Conservation (phyloP, 768 basidiomycete species). For the Lactifluus hygrophoroides region DNA sequence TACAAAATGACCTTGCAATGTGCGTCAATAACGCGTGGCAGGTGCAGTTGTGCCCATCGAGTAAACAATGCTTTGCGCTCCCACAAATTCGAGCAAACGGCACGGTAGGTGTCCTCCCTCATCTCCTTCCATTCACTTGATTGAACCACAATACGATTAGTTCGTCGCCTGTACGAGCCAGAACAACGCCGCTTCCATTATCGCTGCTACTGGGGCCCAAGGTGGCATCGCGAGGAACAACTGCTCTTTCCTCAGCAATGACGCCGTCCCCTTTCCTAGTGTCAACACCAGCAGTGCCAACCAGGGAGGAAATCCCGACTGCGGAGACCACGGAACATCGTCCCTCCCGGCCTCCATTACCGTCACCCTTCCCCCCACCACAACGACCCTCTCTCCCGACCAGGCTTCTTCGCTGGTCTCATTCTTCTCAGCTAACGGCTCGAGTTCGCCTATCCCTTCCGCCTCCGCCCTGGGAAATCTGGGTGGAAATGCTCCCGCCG, state of each 20-base stretch:
- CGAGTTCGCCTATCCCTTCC: conserved; percentile 32
- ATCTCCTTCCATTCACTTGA: neutral
- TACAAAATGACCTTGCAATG: conserved; percentile 31
- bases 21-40: conserved; percentile 39
- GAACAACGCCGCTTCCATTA: conserved; percentile 37
- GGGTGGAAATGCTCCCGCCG: neutral
- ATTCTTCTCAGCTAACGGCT: neutral
- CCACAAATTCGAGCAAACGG: conserved; percentile 37
- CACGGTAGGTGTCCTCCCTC: conserved; percentile 31
- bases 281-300: neutral
- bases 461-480: conserved; percentile 18
- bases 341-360: conserved; percentile 26
- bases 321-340: neutral
- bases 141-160: conserved; percentile 24
- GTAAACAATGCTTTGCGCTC: conserved; percentile 43
- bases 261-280: conserved; percentile 21
- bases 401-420: conserved; percentile 28
- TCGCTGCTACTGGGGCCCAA: conserved; percentile 39
- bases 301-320: conserved; percentile 1
- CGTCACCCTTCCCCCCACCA: conserved; percentile 29
- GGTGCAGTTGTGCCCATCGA: conserved; percentile 29
- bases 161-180: conserved; percentile 44
- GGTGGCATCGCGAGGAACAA: conserved; percentile 33
- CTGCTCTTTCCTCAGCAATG: conserved; percentile 18
- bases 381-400: conserved; percentile 36